These are phyloP conservation scores for Sclerotinia borealis DNA, from an alignment of 2,329 filamentous ascomycete species.

Conservation along the genomic window DNA sequence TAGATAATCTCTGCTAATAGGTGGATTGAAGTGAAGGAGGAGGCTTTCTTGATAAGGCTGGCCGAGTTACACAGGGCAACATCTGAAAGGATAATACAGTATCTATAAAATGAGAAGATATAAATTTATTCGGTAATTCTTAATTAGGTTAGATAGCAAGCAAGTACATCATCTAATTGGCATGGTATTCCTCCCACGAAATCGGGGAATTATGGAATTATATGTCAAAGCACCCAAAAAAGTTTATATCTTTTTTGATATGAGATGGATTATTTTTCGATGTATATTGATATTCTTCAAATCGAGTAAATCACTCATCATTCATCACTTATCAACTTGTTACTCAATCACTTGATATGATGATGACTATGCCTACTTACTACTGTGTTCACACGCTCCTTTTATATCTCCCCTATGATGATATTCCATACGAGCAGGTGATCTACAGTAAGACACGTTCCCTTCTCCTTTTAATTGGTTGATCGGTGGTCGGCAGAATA, in stretches of 20 bases:
- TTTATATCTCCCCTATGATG: neutral
- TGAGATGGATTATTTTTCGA: no score
- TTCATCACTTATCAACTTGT: neutral
- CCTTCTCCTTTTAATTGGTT: neutral
- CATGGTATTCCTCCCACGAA: neutral
- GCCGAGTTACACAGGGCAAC: neutral
- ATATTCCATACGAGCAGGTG: neutral
- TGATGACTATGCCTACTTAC: no score
- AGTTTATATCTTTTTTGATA: neutral
- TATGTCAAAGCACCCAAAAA: neutral
- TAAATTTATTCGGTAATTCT: neutral
- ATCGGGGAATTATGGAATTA: no score
- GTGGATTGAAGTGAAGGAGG: no score
- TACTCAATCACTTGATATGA: neutral
- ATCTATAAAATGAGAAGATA: neutral
- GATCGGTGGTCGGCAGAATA: neutral
- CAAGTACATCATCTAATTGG: neutral
- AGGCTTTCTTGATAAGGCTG: neutral
- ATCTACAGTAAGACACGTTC: slow-evolving; percentile 8
- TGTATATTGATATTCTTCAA: no score
- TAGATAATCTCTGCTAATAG: no score
- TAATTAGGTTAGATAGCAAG: neutral
- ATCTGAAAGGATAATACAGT: neutral
- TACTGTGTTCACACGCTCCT: neutral
- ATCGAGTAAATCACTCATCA: neutral